Base-by-base conservation (phyloP, 352 stramenopile genomes). In the Achlya hypogyna region DNA sequence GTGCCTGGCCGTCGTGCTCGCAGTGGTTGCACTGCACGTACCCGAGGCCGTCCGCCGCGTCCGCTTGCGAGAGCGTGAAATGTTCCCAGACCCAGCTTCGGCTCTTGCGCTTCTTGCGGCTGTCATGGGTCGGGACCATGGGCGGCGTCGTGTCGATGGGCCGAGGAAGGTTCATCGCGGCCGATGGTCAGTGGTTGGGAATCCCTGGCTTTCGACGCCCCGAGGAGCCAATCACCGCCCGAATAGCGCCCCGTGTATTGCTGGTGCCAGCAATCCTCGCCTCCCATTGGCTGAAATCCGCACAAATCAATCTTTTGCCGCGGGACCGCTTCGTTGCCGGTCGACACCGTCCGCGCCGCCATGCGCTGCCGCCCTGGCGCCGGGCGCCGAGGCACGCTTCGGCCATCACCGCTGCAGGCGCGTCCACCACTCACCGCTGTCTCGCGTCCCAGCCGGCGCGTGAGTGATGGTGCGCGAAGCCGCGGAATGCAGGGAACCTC, bases 11-110 rank as follows among this genome's bases (percentile, higher is more conserved):
- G 29, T 51, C 35, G 18, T 10, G 8, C 40, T 59, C 51, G 42
- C 56, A 64, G 18, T 51, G 29, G 29, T 64, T 64, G 56, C 56
- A 64, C 25, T 64, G 56, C 9, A 64, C 56, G 29, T 51, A 64
- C 10, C 56, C 56, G 25, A 64, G 25, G 22, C 56, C 29, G 53
- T 64, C 56, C 6, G 25, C 1, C n/a, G 56, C 22, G 20, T 64
- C 56, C 25, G 56, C 29, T 1, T 64, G 25, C 22, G 35, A 20
- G 18, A 64, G 25, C 16, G 56, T 64, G 42, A 64, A 64, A 29
- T 64, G 35, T 22, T 64, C 56, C 56, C 56, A 64, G 16, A 64
- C 56, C 56, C 56, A 64, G 42, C 56, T 64, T 34, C 56, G 56
- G 35, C 56, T 64, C 42, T 64, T 64, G 29, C 56, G 29, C 16